Evolutionary conservation across 2,329 filamentous ascomycete species (phyloP).

Genomic region (Trichophaea hybrida): DNA sequence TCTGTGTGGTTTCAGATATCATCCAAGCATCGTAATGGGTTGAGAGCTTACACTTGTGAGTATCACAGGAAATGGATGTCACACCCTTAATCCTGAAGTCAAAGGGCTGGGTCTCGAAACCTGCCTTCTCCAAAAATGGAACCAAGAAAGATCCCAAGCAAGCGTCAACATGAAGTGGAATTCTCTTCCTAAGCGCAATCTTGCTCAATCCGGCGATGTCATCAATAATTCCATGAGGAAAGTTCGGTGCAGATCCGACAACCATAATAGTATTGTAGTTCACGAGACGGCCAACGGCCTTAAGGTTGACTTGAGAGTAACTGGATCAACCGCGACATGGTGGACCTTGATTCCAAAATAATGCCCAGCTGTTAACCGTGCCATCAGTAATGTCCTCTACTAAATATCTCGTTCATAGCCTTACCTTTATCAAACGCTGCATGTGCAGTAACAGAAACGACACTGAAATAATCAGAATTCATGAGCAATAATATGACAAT

Average conservation of each 20-base stretch:
- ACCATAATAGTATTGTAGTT: constrained; percentile 90
- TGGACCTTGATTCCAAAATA: constrained; percentile 97
- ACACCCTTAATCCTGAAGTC: constrained; percentile 92
- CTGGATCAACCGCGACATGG: constrained; percentile 71
- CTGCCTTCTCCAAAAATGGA: constrained; percentile 81
- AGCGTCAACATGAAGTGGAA: constrained; percentile 93
- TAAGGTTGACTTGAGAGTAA: constrained; percentile 67
- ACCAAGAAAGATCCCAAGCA: constrained; percentile 92
- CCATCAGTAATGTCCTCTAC: no score
- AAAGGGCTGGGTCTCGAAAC: constrained; percentile 75
- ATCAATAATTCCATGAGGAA: constrained; percentile 95
- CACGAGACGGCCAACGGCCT: constrained; percentile 65
- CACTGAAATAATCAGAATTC: constrained; percentile 41
- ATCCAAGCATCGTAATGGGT: not conserved
- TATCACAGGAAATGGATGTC: constrained; percentile 90
- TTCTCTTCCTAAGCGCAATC: constrained; percentile 60
- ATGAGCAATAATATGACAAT: not conserved
- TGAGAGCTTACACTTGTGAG: constrained; percentile 56
- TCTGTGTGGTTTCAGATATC: constrained; percentile 32
- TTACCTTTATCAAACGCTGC: constrained; percentile 74
- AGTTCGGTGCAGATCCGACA: constrained; percentile 91
- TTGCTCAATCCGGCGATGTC: constrained; percentile 76
- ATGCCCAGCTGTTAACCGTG: constrained; percentile 44
- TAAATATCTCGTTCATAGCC: no score
- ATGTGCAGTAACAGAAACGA: constrained; percentile 85